Evolutionary conservation across 106 monocot genomes (phyloP).

Genomic region (Allium sativum): DNA sequence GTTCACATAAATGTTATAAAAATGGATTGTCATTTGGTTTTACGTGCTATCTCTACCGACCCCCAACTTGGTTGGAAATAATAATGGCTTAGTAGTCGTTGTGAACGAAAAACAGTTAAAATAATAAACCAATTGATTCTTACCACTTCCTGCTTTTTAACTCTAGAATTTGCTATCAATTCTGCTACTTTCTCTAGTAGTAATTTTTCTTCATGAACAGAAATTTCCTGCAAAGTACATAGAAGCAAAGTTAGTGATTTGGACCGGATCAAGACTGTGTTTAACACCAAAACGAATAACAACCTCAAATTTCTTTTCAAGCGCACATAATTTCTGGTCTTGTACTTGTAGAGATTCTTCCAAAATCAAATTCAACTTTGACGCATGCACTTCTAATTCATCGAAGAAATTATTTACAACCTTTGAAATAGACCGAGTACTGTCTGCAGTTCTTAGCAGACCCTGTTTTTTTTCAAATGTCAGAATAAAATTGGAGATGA

Average conservation of each 20-base stretch:
- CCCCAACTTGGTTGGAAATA: no score
- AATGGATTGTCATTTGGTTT: no score
- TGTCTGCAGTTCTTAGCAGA: constrained; percentile 51
- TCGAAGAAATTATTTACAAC: constrained; percentile 70
- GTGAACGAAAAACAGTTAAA: no score
- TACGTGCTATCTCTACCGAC: no score
- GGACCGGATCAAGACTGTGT: not conserved
- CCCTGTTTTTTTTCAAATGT: constrained; percentile 31
- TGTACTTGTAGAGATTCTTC: constrained; percentile 68
- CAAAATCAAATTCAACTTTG: constrained; percentile 67
- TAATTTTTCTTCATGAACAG: constrained; percentile 65
- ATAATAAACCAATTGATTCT: no score
- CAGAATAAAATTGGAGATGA: no score
- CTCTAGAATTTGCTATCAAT: constrained; percentile 58
- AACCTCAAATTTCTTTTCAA: constrained; percentile 96
- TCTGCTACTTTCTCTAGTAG: constrained; percentile 62
- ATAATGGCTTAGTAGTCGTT: no score
- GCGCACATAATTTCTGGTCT: constrained; percentile 60
- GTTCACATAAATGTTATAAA: no score
- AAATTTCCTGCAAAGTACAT: constrained; percentile 36
- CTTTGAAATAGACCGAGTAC: constrained; percentile 71
- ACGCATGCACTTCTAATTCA: constrained; percentile 59
- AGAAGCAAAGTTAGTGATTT: not conserved
- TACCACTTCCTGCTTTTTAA: constrained; percentile 64
- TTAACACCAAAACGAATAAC: not conserved